A percentile compares a stretch with the other conserved stretches of the same genome.
Evolutionary conservation across 805 yeast species (phyloP).

Genomic region (Priceomyces melissophilus): DNA sequence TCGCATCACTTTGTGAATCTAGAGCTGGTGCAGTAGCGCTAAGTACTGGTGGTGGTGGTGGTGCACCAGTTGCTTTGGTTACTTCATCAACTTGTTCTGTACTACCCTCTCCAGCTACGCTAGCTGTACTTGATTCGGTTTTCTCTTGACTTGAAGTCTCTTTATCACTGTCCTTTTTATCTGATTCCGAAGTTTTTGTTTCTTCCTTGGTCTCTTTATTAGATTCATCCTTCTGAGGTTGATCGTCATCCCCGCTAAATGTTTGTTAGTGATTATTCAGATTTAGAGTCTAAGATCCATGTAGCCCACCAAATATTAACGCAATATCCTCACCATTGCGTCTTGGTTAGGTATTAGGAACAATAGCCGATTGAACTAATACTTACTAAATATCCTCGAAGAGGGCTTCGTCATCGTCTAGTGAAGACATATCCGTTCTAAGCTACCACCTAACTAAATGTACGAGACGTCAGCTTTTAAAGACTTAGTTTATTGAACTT

Average conservation of each 20-base stretch:
- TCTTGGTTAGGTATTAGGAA: constrained; percentile 1
- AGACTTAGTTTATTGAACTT: constrained; percentile 17
- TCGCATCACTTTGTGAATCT: background rate
- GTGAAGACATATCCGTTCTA: constrained; percentile 26
- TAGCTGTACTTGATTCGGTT: constrained; percentile 11
- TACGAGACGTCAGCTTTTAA: constrained; percentile 6
- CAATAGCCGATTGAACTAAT: background rate
- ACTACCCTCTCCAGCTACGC: constrained; percentile 11
- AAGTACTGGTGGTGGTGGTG: constrained; percentile 9
- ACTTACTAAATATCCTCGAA: constrained; percentile 81
- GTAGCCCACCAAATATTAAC: background rate
- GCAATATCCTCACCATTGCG: background rate
- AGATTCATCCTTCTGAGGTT: constrained; percentile 1
- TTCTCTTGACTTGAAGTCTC: constrained; percentile 5
- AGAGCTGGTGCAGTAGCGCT: background rate
- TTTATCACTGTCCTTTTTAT: constrained; percentile 4
- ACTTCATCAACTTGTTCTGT: constrained; percentile 3
- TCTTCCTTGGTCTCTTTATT: background rate
- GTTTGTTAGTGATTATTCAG: background rate
- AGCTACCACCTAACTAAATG: constrained; percentile 10
- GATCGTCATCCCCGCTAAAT: constrained; percentile 7
- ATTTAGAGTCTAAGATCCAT: too few relatives aligned
- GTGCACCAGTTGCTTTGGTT: constrained; percentile 2
- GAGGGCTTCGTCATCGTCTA: constrained; percentile 91
- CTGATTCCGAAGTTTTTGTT: background rate